A percentile compares a stretch with the other conserved stretches of the same genome.
Evolutionary conservation across 2,329 filamentous ascomycete genomes (phyloP).

Genomic region (Elsinoe fawcettii): DNA sequence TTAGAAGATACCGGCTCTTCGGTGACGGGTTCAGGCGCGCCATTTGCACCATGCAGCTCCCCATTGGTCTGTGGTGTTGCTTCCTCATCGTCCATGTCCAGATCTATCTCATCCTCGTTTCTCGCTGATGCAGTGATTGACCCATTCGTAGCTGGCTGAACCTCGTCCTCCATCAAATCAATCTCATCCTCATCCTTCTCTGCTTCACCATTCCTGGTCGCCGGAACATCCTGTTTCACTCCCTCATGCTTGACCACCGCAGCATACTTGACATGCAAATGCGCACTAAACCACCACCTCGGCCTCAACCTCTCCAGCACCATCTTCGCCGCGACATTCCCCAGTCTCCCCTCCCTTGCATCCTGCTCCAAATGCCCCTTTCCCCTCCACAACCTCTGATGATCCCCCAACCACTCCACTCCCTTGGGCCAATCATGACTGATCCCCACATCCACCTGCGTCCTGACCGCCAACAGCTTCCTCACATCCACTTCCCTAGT

Average conservation of each 20-base stretch:
- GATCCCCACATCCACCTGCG: constrained; percentile 81
- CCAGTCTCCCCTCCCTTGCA: constrained; percentile 65
- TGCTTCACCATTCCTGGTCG: not conserved
- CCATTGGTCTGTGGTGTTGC: constrained; percentile 18
- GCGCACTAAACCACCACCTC: constrained; percentile 80
- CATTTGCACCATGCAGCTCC: constrained; percentile 21
- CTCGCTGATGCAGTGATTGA: constrained; percentile 25
- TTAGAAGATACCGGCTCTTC: constrained; percentile 10
- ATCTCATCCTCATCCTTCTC: constrained; percentile 29
- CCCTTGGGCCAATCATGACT: constrained; percentile 93
- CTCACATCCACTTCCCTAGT: constrained; percentile 83
- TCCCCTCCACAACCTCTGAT: constrained; percentile 56
- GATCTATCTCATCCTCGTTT: constrained; percentile 61
- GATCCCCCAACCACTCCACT: constrained; percentile 71
- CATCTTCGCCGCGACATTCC: constrained; percentile 69
- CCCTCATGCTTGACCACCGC: constrained; percentile 49
- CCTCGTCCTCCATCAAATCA: constrained; percentile 20
- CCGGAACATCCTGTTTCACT: constrained; percentile 23
- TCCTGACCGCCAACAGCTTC: constrained; percentile 75
- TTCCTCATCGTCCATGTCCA: constrained; percentile 36
- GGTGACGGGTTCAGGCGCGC: constrained; percentile 22
- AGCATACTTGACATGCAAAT: constrained; percentile 81
- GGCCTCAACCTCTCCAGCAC: constrained; percentile 77
- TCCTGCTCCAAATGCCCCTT: constrained; percentile 73
- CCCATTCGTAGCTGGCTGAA: constrained; percentile 5